phyloP scores from a whole-genome alignment of 352 stramenopile genomes.

The Pythium brassicae region DNA sequence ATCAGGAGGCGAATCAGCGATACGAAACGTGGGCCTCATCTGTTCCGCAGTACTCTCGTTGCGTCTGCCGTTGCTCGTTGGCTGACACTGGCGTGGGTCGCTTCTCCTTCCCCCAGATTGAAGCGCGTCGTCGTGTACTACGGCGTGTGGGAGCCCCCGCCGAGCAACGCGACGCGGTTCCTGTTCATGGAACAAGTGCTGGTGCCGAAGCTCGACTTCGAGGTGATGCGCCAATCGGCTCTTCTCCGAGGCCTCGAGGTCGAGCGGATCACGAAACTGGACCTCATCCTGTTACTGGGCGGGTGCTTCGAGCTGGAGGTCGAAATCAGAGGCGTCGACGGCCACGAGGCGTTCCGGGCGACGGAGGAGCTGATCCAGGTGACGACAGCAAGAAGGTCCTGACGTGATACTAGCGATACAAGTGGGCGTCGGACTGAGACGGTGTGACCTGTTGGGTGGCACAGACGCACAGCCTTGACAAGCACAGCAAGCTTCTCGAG shows the following conservation, averaged over 20 bases:
- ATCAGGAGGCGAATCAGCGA: constrained; percentile 43
- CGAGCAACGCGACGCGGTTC: constrained; percentile 67
- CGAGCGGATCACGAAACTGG: constrained; percentile 82
- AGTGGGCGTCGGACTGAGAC: not conserved
- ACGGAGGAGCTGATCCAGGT: constrained; percentile 43
- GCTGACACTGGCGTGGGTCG: not conserved
- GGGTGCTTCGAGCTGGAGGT: constrained; percentile 85
- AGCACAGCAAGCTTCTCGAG: constrained; percentile 23
- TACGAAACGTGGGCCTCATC: constrained; percentile 43
- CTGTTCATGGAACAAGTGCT: constrained; percentile 87
- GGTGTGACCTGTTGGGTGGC: not conserved
- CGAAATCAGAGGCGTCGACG: constrained; percentile 37
- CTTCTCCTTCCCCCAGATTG: constrained; percentile 20
- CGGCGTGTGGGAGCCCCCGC: constrained; percentile 80
- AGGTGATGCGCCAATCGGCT: constrained; percentile 60
- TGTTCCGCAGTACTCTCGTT: no score
- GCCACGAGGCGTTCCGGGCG: constrained; percentile 39
- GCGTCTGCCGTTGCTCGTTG: no score
- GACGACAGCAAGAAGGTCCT: no score
- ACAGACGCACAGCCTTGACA: constrained; percentile 30
- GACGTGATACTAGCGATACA: not conserved
- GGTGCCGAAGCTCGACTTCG: constrained; percentile 66
- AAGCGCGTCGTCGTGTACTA: constrained; percentile 83
- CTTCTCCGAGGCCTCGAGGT: constrained; percentile 69
- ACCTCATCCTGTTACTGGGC: constrained; percentile 76